These are phyloP conservation scores for Tubosaeta sp. DNA, from an alignment of 768 basidiomycete species.

Conservation along the genomic window DNA sequence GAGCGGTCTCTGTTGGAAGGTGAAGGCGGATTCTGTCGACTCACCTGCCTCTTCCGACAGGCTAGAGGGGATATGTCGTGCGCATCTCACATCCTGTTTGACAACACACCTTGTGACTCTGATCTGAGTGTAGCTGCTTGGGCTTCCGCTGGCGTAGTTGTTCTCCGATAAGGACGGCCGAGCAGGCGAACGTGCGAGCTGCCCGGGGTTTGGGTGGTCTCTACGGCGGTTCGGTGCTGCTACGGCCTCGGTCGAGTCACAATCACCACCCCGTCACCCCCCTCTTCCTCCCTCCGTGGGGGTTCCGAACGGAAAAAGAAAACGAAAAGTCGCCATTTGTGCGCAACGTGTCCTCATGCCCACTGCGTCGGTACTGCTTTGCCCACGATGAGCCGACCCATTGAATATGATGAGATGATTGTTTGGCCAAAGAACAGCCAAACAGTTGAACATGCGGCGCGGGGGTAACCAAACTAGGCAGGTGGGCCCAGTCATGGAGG, in stretches of 20 bases:
- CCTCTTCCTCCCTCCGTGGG: neutral
- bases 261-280: neutral
- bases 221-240: neutral
- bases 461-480: neutral
- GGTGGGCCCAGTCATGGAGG: neutral
- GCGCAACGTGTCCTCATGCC: constrained; percentile 2
- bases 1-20: neutral
- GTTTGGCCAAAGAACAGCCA: neutral
- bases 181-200: neutral
- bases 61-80: too few relatives aligned
- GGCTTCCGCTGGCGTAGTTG: neutral
- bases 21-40: neutral
- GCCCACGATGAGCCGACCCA: constrained; percentile 7
- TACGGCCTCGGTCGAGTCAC: neutral
- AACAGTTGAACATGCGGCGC: neutral
- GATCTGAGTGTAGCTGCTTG: neutral
- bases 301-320: neutral
- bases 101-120: neutral
- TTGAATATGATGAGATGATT: neutral
- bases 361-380: constrained; percentile 10
- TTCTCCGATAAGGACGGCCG: neutral
- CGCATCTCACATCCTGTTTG: neutral
- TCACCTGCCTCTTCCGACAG: neutral
- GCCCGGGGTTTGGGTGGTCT: neutral
- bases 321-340: constrained; percentile 2